phyloP scores from a whole-genome alignment of 2,329 filamentous ascomycete genomes.

The Davidsoniella virescens region DNA sequence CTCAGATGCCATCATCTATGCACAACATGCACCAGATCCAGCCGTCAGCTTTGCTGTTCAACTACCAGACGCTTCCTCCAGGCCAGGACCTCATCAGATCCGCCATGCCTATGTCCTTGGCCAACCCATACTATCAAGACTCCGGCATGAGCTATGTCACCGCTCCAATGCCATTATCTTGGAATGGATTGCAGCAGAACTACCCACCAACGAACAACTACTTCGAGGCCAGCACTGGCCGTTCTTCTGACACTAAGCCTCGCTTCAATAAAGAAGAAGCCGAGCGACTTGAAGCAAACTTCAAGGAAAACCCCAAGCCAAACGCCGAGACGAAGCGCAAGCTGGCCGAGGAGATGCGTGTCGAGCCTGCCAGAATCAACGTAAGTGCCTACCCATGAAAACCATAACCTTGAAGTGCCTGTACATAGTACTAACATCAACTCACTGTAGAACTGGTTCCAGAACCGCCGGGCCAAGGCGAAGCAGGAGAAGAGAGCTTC shows the following conservation, averaged over 20 bases:
- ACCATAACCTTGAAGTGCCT: background rate
- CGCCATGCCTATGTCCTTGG: constrained; percentile 14
- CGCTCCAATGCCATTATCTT: no score
- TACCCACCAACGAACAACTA: no score
- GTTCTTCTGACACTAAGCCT: constrained; percentile 29
- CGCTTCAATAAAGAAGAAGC: constrained; percentile 43
- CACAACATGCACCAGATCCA: background rate
- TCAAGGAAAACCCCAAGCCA: constrained; percentile 48
- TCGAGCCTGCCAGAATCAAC: constrained; percentile 49
- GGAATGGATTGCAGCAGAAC: no score
- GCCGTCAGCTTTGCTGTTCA: no score
- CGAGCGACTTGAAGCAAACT: constrained; percentile 42
- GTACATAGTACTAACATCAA: background rate
- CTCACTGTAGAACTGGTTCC: constrained; percentile 45
- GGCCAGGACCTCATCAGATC: background rate
- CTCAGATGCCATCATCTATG: background rate
- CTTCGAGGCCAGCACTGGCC: no score
- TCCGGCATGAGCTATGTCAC: no score
- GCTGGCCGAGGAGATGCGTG: constrained; percentile 42
- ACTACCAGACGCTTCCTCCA: no score
- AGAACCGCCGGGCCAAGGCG: constrained; percentile 47
- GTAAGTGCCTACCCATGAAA: constrained; percentile 22
- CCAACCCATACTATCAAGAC: no score
- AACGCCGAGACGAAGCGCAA: constrained; percentile 44
- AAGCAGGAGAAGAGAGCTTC: constrained; percentile 45